A percentile compares a stretch with the other conserved stretches of the same genome.
Conservation (phyloP, 2,329 filamentous ascomycete genomes). For the Hypomyces rosellus region DNA sequence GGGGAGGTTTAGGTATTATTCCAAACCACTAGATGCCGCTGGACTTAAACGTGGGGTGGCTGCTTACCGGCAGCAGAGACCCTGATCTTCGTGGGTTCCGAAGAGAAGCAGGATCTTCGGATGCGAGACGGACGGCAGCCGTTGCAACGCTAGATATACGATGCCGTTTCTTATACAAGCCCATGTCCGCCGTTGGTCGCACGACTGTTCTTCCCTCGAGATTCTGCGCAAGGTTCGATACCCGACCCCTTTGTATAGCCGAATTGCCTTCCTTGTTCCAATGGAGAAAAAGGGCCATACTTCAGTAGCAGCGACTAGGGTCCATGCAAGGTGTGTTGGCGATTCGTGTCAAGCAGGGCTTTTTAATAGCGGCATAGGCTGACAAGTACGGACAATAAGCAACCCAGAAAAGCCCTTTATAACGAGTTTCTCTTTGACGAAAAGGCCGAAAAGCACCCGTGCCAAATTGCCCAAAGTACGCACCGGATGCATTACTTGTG, state of each 20-base stretch:
- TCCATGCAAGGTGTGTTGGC: not conserved
- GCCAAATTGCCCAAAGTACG: constrained; percentile 26
- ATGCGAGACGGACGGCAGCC: too few species aligned
- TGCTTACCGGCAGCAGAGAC: not conserved
- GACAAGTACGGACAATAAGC: not conserved
- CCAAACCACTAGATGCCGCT: too few species aligned
- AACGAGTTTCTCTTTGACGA: constrained; percentile 12
- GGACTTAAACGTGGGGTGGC: not conserved
- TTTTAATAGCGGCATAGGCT: not conserved
- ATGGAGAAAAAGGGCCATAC: not conserved
- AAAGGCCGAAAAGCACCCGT: constrained; percentile 14
- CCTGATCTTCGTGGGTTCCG: not conserved
- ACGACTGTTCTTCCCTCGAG: too few species aligned
- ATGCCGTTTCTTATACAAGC: too few species aligned
- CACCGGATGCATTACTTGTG: constrained; percentile 27
- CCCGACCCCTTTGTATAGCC: too few species aligned
- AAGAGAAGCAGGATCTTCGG: too few species aligned
- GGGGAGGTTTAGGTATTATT: too few species aligned
- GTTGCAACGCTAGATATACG: too few species aligned
- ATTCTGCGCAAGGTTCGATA: too few species aligned
- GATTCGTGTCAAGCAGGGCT: not conserved
- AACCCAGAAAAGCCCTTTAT: constrained; percentile 10
- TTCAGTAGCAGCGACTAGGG: not conserved
- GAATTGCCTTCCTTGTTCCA: not conserved
- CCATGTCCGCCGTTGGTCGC: too few species aligned